Evolutionary conservation across 371 early-diverging fungal species (phyloP).

Genomic region (Nematocida major): DNA sequence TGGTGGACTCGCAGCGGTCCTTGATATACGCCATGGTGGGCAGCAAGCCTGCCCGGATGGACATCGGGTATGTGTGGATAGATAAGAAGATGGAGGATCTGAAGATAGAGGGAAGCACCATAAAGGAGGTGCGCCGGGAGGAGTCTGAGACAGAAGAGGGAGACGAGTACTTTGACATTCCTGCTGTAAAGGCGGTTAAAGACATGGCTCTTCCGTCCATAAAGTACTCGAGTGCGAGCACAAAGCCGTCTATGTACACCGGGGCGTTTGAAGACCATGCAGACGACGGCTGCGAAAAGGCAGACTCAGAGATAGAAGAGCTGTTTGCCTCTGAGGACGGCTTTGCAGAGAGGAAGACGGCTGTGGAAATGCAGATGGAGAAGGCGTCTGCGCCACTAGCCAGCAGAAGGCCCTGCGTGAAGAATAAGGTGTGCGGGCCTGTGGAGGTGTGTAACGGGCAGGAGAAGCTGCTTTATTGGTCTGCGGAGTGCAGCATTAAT

Average conservation of each 20-base stretch:
- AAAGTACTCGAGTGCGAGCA: background rate
- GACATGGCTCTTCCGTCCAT: background rate
- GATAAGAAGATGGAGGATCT: conserved; percentile 7
- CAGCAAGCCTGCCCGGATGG: background rate
- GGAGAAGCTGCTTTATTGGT: conserved; percentile 1
- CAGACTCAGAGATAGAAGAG: conserved; percentile 1
- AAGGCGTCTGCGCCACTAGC: too few relatives aligned
- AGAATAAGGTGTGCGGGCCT: conserved; percentile 22
- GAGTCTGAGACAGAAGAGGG: conserved; percentile 14
- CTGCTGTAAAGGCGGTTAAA: conserved; percentile 6
- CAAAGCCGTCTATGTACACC: background rate
- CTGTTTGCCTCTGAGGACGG: background rate
- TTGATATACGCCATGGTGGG: conserved; percentile 5
- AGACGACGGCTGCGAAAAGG: background rate
- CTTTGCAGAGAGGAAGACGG: too few relatives aligned
- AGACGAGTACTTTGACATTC: conserved; percentile 42
- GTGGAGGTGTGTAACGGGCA: background rate
- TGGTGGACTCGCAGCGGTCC: conserved; percentile 41
- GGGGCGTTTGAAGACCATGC: background rate
- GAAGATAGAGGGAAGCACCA: conserved; percentile 21
- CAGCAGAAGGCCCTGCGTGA: background rate
- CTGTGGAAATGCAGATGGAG: background rate
- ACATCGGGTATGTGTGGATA: conserved; percentile 32
- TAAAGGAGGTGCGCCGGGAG: conserved; percentile 1
- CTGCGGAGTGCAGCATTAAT: conserved; percentile 26